These are phyloP conservation scores for Suillus luteus DNA, from an alignment of 768 basidiomycete species.

Conservation along the genomic window DNA sequence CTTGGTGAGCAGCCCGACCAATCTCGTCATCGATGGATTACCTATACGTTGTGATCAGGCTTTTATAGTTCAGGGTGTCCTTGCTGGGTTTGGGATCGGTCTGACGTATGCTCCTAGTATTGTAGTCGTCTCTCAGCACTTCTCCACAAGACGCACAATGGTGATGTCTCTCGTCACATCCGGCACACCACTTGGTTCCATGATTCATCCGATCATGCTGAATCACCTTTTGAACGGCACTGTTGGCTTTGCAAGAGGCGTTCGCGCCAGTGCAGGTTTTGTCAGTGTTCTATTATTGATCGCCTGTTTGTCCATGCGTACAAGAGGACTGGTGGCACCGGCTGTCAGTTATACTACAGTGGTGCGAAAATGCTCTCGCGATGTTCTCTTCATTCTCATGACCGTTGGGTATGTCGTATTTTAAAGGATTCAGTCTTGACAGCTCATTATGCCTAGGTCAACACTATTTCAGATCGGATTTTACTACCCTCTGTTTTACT, in stretches of 20 bases:
- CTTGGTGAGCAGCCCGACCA: slow-evolving; percentile 25
- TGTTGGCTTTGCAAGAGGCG: slow-evolving; percentile 46
- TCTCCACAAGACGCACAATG: slow-evolving; percentile 39
- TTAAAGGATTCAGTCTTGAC: background rate
- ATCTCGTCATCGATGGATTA: background rate
- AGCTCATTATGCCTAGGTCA: background rate
- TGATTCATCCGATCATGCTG: slow-evolving; percentile 46
- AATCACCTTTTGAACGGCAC: slow-evolving; percentile 37
- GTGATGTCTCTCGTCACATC: slow-evolving; percentile 49
- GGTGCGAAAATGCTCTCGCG: no score
- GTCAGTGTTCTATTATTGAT: slow-evolving; percentile 21
- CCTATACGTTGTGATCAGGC: slow-evolving; percentile 30
- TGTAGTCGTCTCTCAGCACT: slow-evolving; percentile 47
- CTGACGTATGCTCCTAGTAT: slow-evolving; percentile 47
- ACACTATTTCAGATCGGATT: slow-evolving; percentile 37
- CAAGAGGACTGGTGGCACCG: slow-evolving; percentile 34
- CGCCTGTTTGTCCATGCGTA: slow-evolving; percentile 39
- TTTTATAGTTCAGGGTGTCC: slow-evolving; percentile 47
- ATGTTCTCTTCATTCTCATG: no score
- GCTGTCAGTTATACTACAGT: background rate
- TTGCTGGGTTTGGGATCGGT: slow-evolving; percentile 44
- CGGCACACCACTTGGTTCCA: slow-evolving; percentile 54
- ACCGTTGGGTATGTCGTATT: background rate
- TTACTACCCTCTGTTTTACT: slow-evolving; percentile 52
- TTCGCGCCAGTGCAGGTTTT: slow-evolving; percentile 38